Evolutionary conservation across 495 filamentous ascomycete species (phyloP), one percentile per base, ranked within the genome.

Genomic region (Podospora pseudocomata): DNA sequence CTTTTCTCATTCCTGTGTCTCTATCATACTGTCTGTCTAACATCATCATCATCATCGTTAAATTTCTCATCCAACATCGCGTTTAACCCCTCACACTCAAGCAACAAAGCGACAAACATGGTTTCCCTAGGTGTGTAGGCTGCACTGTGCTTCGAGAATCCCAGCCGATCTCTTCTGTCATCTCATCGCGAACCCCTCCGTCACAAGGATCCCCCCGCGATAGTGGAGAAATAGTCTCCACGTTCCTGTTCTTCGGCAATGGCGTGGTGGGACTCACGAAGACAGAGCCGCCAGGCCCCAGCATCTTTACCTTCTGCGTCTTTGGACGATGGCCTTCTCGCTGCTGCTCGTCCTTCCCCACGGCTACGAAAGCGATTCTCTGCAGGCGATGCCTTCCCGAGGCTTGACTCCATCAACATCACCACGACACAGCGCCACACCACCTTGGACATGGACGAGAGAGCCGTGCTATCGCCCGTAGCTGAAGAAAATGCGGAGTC

Each of bases 241-340:
- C 63, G 23, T 23, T 49, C 34, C 58, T 60, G 49, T 65, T 49
- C 49, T 44, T 16, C 57, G 49, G 64, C 58, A 55, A 77, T 77
- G 75, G 75, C 70, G 27, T 76, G 74, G 73, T 76, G 72, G 72
- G 75, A 76, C 65, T 64, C 55, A n/a, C 55, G 23, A 26, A 58
- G 55, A 58, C 9, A 58, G n/a, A 26, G 55, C n/a, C 55, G 55
- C n/a, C 55, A 58, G 23, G 55, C n/a, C 23, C n/a, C n/a, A 19
- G n/a, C 55, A 58, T 58, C 23, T 58, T 58, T 58, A 58, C 55
- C n/a, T 58, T 58, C 55, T 49, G 39, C 39, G 9, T 49, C 39
- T 49, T 49, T 49, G 39, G 39, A 49, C 39, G 39, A 53, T 49
- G 26, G 18, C 11, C 20, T 49, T 55, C 39, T 49, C 15, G 39